A percentile compares a stretch with the other conserved stretches of the same genome.
These are phyloP conservation scores for Saccharata proteae DNA, from an alignment of 2,329 filamentous ascomycete species.

Conservation along the genomic window DNA sequence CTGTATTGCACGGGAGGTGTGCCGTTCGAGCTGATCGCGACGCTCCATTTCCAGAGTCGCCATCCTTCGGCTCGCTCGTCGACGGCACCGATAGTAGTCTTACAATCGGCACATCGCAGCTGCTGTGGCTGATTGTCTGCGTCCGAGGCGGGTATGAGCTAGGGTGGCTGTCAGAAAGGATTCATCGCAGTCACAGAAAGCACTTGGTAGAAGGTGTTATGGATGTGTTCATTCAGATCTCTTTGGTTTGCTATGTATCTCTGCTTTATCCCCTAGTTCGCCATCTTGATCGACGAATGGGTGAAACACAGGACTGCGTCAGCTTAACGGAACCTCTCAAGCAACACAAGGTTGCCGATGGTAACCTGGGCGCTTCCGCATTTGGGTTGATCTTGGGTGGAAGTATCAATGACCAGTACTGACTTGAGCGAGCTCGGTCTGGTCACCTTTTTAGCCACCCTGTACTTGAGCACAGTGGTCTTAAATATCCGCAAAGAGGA, in stretches of 20 bases:
- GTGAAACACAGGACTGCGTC: neutral
- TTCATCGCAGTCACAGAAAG: too few relatives aligned
- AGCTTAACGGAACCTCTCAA: neutral
- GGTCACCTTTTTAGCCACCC: constrained; percentile 47
- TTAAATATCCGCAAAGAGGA: constrained; percentile 1
- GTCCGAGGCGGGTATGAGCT: too few relatives aligned
- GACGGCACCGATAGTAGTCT: constrained; percentile 23
- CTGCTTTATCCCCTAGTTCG: neutral
- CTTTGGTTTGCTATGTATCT: too few relatives aligned
- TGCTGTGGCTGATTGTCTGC: constrained; percentile 1
- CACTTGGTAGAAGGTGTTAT: too few relatives aligned
- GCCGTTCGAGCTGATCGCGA: constrained; percentile 18
- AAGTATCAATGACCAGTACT: constrained; percentile 47
- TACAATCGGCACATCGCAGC: constrained; percentile 28
- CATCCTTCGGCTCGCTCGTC: constrained; percentile 34
- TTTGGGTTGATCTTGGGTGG: constrained; percentile 38
- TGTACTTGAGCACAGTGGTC: too few relatives aligned
- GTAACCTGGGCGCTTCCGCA: too few relatives aligned
- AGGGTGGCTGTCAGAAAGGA: too few relatives aligned
- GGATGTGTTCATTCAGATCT: too few relatives aligned
- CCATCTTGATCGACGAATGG: neutral
- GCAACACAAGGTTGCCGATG: constrained; percentile 1
- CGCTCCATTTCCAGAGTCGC: constrained; percentile 38
- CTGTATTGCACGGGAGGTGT: constrained; percentile 10
- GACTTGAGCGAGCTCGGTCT: constrained; percentile 17